These are phyloP conservation scores for Entrophospora sp. DNA, from an alignment of 192 early-diverging fungal genomes.

Conservation along the genomic window DNA sequence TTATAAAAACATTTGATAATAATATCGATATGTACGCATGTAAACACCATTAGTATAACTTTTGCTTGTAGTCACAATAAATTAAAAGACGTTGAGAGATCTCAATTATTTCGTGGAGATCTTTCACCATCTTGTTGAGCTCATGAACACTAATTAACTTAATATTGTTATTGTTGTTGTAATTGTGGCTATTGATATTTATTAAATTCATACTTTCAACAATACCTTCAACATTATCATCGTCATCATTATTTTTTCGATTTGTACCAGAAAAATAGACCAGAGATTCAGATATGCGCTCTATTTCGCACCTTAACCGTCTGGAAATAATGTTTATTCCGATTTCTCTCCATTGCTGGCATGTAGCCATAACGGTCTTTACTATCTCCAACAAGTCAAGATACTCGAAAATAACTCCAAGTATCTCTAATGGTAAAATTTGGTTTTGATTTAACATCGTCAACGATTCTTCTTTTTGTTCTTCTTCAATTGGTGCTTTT, in stretches of 20 bases:
- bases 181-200: neutral
- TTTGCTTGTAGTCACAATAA: no score
- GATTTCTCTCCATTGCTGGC: constrained; percentile 7
- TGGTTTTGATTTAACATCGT: no score
- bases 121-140: neutral
- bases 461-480: no score
- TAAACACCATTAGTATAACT: no score
- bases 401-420: neutral
- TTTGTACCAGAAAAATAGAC: neutral
- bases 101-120: neutral
- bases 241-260: no score
- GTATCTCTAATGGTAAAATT: neutral
- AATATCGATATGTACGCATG: no score
- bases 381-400: neutral
- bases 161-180: neutral
- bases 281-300: neutral
- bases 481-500: no score
- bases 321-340: neutral
- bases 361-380: neutral
- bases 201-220: neutral
- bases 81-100: neutral
- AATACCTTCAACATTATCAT: no score
- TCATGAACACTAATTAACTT: neutral
- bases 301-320: neutral
- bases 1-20: no score